These are phyloP conservation scores for Pseudopyricularia javanii DNA, from an alignment of 2,329 filamentous ascomycete species.

Conservation along the genomic window DNA sequence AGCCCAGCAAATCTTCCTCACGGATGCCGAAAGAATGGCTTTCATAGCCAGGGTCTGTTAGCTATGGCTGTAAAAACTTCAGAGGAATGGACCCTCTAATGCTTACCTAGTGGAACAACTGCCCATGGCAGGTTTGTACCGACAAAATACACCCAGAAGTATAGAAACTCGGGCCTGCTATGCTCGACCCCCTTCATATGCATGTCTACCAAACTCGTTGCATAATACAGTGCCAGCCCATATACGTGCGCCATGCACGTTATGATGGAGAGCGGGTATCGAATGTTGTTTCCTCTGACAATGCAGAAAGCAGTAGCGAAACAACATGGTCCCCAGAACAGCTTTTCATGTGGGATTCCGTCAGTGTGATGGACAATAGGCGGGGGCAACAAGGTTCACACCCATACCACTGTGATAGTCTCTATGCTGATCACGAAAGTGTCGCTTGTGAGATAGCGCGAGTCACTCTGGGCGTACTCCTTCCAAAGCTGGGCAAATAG, in stretches of 20 bases:
- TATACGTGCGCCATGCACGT: slow-evolving; percentile 44
- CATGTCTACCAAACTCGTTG: slow-evolving; percentile 39
- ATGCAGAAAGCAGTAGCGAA: slow-evolving; percentile 34
- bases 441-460: slow-evolving; percentile 71
- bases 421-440: slow-evolving; percentile 83
- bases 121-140: slow-evolving; percentile 50
- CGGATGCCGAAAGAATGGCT: slow-evolving; percentile 5
- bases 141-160: slow-evolving; percentile 53
- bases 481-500: slow-evolving; percentile 85
- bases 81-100: not conserved
- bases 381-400: not conserved
- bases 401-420: slow-evolving; percentile 60
- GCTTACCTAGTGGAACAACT: slow-evolving; percentile 41
- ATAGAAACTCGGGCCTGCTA: slow-evolving; percentile 46
- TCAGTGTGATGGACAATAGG: too few species aligned
- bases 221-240: slow-evolving; percentile 50
- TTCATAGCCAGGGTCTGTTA: not conserved
- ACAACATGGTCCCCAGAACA: slow-evolving; percentile 48
- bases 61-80: not conserved
- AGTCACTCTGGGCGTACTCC: slow-evolving; percentile 80
- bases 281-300: slow-evolving; percentile 25
- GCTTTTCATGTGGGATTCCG: slow-evolving; percentile 16
- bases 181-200: slow-evolving; percentile 31
- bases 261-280: slow-evolving; percentile 38
- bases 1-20: not conserved